Percentiles rank a stretch among this genome's conserved stretches.
Evolutionary conservation across 1,284 basidiomycete species (phyloP).

Genomic region (Malassezia psittaci): DNA sequence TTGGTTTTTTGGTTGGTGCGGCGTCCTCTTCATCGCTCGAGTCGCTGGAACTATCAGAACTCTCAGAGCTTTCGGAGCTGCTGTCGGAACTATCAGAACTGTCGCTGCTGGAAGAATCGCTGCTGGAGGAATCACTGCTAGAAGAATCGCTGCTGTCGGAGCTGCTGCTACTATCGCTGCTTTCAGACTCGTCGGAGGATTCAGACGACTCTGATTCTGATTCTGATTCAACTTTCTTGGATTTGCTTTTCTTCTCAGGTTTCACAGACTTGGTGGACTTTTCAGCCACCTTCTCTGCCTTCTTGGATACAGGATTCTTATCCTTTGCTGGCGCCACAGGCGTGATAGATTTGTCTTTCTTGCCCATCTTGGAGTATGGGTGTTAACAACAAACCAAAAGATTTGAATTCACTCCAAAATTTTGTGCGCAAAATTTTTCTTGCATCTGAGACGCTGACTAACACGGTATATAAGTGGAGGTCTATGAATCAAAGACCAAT

Average conservation of each 20-base stretch:
- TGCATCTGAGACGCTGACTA: constrained; percentile 13
- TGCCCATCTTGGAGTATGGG: constrained; percentile 11
- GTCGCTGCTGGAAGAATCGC: background rate
- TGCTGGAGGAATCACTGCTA: constrained; percentile 5
- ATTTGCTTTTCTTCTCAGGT: constrained; percentile 6
- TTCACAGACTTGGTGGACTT: constrained; percentile 4
- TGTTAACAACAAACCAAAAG: too few relatives aligned
- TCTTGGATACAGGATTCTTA: background rate
- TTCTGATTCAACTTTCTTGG: constrained; percentile 10
- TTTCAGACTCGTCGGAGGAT: background rate
- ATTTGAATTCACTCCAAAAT: background rate
- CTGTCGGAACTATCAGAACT: background rate
- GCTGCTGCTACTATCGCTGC: background rate
- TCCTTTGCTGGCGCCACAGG: constrained; percentile 3
- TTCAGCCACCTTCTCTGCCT: constrained; percentile 10
- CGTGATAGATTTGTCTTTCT: constrained; percentile 13
- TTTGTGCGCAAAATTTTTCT: constrained; percentile 6
- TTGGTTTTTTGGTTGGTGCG: constrained; percentile 7
- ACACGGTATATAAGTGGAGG: constrained; percentile 9
- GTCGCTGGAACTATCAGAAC: constrained; percentile 18
- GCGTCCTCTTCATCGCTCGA: constrained; percentile 12
- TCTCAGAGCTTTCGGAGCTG: constrained; percentile 8
- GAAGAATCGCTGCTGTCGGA: constrained; percentile 8
- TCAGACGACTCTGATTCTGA: background rate
- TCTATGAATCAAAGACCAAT: constrained; percentile 31